phyloP scores from a whole-genome alignment of 306 rosid species.

The Dryas octopetala region DNA sequence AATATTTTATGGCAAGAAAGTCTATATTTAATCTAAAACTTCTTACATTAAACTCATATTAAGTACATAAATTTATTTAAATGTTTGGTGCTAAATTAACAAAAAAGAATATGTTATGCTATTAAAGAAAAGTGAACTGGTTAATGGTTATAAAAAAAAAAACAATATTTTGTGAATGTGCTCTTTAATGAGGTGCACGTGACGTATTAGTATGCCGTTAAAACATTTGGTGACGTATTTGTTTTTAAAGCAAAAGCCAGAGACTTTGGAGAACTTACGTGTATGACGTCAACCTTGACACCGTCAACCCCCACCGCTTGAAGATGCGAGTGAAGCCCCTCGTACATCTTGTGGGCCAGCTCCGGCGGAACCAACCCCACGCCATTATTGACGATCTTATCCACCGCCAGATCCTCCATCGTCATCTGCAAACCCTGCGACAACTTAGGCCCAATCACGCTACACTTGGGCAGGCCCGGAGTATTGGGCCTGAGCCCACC shows the following conservation, averaged over 20 bases:
- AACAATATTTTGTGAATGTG: too few species aligned
- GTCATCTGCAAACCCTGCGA: conserved; percentile 43
- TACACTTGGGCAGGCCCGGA: conserved; percentile 42
- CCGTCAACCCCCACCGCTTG: conserved; percentile 58
- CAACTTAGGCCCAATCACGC: conserved; percentile 36
- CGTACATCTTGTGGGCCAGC: conserved; percentile 43
- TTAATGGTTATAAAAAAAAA: too few species aligned
- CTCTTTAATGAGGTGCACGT: too few species aligned
- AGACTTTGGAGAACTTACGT: conserved; percentile 38
- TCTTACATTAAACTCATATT: too few species aligned
- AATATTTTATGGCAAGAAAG: too few species aligned
- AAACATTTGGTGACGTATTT: too few species aligned
- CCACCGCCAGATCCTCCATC: conserved; percentile 67
- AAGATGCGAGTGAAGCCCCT: conserved; percentile 60
- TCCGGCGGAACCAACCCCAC: conserved; percentile 63
- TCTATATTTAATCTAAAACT: too few species aligned
- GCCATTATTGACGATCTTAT: conserved; percentile 44
- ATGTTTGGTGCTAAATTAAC: too few species aligned
- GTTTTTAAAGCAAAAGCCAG: background rate
- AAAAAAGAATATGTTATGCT: too few species aligned
- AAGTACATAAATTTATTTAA: too few species aligned
- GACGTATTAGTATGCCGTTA: too few species aligned
- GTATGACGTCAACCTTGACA: conserved; percentile 74
- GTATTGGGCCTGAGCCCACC: conserved; percentile 57
- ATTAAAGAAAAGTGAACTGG: too few species aligned